Evolutionary conservation across 495 filamentous ascomycete species (phyloP), one percentile per base, ranked within the genome.

Genomic region (Trichoderma reesei): DNA sequence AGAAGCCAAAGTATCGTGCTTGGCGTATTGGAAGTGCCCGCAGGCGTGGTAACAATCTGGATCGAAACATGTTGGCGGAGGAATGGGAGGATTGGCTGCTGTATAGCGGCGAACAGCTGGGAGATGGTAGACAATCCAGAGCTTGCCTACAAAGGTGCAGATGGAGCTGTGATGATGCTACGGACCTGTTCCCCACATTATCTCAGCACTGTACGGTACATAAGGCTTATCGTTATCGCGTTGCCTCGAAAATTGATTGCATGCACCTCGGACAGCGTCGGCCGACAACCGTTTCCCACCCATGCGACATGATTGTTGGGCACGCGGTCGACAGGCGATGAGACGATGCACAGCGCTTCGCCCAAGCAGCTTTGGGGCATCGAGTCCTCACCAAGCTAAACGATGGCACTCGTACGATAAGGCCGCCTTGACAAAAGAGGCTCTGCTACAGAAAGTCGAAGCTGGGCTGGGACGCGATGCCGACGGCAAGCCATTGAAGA

Each of bases 401-500:
- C 8, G 61, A 63, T 63, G 61, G 61, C n/a, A 41, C 16, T 63
- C 61, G 5, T 37, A 65, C 56, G 56, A 65, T 48, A 41, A 36
- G 11, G 39, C 63, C 34, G n/a, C 39, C 13, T 18, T 59, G 37
- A 38, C 38, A 6, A 46, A 36, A 44, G 63, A 59, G 51, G 26
- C 60, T 2, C 54, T 64, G 4, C 33, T 14, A 33, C 33, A 62
- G 9, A 44, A 60, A 39, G 42, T 61, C 14, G 36, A 65, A 59
- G 26, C 34, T n/a, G 44, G 41, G 26, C 61, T 62, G 59, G 3
- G 65, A 39, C 31, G 41, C 18, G 60, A 51, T 37, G 33, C 18
- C 37, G 33, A 54, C 14, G 48, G n/a, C 33, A 6, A 51, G 14
- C 5, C 38, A 3, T 20, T 74, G 14, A 60, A 71, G 26, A 62